Base-by-base conservation (phyloP, 2,329 filamentous ascomycete species). In the Rhynchosporium agropyri region DNA sequence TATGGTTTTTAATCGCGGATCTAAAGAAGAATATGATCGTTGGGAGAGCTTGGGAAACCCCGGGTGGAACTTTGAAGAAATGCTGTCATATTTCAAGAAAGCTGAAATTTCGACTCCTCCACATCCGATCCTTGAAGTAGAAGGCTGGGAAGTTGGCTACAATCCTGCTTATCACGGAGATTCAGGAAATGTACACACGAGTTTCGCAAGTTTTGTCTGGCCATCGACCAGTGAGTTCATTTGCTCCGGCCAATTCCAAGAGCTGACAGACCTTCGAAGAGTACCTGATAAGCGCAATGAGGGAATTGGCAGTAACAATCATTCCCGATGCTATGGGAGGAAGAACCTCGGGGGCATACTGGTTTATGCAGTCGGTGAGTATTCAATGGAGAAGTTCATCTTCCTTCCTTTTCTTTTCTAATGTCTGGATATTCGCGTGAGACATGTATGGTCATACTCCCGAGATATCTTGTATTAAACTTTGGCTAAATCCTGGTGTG, bases 11-110 rank as follows among this genome's bases (percentile, higher is more conserved):
- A 70, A 75, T 40, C 71, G 76, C 12, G 75, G 76, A 1, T 72
- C 73, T 4, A 68, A 70, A n/a, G 68, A 72, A 0, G 79, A 79
- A 45, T 80, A 80, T 53, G 72, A 81, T 55, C 72, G 74, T 1
- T 83, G 81, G 80, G 74, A 74, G 42, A 70, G 71, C 2, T 68
- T 83, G 1, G 81, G 80, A 0, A 80, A 80, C 45, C 69, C 75
- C 0, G 79, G 77, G 2, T 82, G 78, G 77, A 73, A 72, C 13
- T 81, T 46, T 26, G n/a, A 46, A 9, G n/a, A n/a, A 20, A 4
- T 46, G 43, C 7, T 46, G 13, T n/a, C 43, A 8, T 46, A 28
- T 46, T 46, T 46, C n/a, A 46, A 46, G n/a, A 46, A 46, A n/a
- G 13, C 43, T 3, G 43, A 46, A n/a, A 46, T 3, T 26, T 28